Conservation (phyloP, 2,329 filamentous ascomycete species). For the Zymoseptoria passerinii region DNA sequence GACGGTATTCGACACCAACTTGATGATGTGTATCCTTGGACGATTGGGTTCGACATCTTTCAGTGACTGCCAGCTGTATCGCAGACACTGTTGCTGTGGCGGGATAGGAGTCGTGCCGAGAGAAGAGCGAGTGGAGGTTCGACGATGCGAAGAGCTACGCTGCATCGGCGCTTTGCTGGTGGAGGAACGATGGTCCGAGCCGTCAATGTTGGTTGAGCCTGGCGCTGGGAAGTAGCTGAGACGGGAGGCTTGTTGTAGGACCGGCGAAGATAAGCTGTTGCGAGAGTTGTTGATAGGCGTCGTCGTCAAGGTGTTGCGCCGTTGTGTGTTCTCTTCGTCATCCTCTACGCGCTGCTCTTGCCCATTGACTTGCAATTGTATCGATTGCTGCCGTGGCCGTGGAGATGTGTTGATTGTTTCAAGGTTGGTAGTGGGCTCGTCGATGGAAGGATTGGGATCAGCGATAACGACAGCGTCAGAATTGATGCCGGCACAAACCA, state of each 20-base stretch:
- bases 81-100: slow-evolving; percentile 25
- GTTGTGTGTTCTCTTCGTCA: slow-evolving; percentile 11
- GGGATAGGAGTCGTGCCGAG: slow-evolving; percentile 23
- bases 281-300: slow-evolving; percentile 14
- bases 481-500: neutral
- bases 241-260: slow-evolving; percentile 9
- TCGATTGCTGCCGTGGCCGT: neutral
- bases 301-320: slow-evolving; percentile 18
- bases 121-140: slow-evolving; percentile 14
- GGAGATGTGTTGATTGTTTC: neutral
- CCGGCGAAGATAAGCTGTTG: slow-evolving; percentile 7
- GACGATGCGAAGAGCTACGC: slow-evolving; percentile 6
- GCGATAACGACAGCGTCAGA: neutral
- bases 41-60: slow-evolving; percentile 31
- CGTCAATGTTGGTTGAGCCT: slow-evolving; percentile 4
- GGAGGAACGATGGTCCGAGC: slow-evolving; percentile 7
- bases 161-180: slow-evolving; percentile 14
- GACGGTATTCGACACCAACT: slow-evolving; percentile 73
- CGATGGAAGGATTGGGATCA: neutral
- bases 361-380: neutral
- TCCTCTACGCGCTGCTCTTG: slow-evolving; percentile 7
- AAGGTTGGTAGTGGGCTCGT: neutral
- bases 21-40: slow-evolving; percentile 49
- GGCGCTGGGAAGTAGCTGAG: slow-evolving; percentile 5
- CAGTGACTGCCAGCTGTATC: slow-evolving; percentile 33